These are phyloP conservation scores for Serendipita sp. DNA, from an alignment of 768 basidiomycete genomes.

Conservation along the genomic window DNA sequence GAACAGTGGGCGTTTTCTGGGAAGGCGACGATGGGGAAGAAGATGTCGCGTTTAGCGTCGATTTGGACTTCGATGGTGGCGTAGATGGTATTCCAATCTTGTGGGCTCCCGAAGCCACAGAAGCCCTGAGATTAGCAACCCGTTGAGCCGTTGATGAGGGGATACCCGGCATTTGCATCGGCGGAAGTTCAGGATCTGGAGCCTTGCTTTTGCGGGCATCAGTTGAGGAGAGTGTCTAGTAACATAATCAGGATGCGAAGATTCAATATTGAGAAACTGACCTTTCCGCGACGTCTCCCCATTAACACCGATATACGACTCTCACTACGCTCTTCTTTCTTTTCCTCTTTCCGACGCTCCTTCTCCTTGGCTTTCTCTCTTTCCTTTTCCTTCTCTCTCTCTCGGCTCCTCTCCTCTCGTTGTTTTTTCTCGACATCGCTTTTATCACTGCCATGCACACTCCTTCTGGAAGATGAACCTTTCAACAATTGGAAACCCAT, in stretches of 20 bases:
- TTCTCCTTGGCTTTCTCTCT: conserved; percentile 33
- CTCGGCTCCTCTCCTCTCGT: conserved; percentile 39
- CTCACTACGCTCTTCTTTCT: conserved; percentile 76
- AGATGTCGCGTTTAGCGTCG: conserved; percentile 30
- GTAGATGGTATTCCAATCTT: conserved; percentile 17
- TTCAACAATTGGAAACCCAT: conserved; percentile 74
- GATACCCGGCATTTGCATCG: conserved; percentile 78
- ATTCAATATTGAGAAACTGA: conserved; percentile 21
- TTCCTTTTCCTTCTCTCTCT: conserved; percentile 27
- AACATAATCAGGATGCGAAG: conserved; percentile 4
- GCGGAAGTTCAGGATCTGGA: conserved; percentile 46
- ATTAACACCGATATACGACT: conserved; percentile 78
- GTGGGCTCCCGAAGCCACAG: conserved; percentile 23
- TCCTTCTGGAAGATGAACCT: conserved; percentile 64
- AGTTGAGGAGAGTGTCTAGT: conserved; percentile 65
- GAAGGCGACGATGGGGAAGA: conserved; percentile 58
- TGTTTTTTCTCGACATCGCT: conserved; percentile 18
- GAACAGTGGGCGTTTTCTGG: conserved; percentile 37
- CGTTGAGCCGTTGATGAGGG: conserved; percentile 70
- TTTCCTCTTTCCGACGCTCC: conserved; percentile 28
- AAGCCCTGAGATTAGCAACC: conserved; percentile 60
- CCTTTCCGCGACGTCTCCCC: conserved; percentile 84
- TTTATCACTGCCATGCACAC: conserved; percentile 45
- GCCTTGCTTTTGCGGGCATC: conserved; percentile 56
- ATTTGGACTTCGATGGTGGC: conserved; percentile 23